These are phyloP conservation scores for Ilyonectria destructans DNA, from an alignment of 2,329 filamentous ascomycete species.

Conservation along the genomic window DNA sequence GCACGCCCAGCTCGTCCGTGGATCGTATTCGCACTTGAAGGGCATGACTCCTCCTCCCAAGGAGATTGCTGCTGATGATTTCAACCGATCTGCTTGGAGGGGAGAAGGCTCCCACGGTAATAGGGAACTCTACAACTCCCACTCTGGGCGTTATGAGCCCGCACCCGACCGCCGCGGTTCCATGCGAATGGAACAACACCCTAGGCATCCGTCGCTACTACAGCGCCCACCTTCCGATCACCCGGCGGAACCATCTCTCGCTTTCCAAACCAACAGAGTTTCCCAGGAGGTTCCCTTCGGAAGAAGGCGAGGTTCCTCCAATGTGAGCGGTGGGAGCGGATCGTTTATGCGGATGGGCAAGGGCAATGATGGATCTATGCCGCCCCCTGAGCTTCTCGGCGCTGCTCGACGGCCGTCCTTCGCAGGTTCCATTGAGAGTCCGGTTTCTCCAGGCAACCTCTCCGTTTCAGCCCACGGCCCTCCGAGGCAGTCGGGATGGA, in stretches of 20 bases:
- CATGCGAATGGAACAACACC: conserved; percentile 76
- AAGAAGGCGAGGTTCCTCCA: conserved; percentile 89
- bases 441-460: conserved; percentile 60
- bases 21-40: conserved; percentile 69
- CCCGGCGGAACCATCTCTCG: conserved; percentile 86
- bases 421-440: conserved; percentile 66
- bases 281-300: conserved; percentile 78
- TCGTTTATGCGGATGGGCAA: conserved; percentile 72
- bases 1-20: conserved; percentile 62
- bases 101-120: conserved; percentile 79
- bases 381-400: conserved; percentile 61
- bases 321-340: conserved; percentile 89
- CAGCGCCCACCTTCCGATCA: conserved; percentile 80
- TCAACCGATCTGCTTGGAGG: conserved; percentile 86
- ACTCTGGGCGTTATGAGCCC: conserved; percentile 93
- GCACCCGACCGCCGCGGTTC: conserved; percentile 84
- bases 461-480: conserved; percentile 49
- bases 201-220: conserved; percentile 83
- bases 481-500: conserved; percentile 47
- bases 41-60: conserved; percentile 71
- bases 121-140: conserved; percentile 93
- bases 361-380: conserved; percentile 59
- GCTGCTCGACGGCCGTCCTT: conserved; percentile 66
- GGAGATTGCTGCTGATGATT: conserved; percentile 95
- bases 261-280: conserved; percentile 86